Evolutionary conservation across 139 green algal species (phyloP).

Genomic region (Volvox reticuliferus): DNA sequence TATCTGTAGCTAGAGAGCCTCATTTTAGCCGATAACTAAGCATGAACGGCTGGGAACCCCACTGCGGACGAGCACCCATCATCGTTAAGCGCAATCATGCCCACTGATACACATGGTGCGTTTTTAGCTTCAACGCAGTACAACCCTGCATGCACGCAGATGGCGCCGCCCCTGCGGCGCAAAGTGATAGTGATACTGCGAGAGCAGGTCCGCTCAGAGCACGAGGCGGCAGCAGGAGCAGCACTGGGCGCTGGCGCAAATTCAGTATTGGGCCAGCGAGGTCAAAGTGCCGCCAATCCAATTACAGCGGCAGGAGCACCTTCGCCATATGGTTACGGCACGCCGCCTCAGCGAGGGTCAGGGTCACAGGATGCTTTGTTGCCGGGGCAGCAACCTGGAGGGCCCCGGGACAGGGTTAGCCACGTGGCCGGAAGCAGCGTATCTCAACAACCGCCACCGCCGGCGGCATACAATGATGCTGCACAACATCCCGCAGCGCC

Average conservation of each 20-base stretch:
- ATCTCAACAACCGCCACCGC: not conserved
- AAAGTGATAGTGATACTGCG: constrained; percentile 54
- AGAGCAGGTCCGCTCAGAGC: constrained; percentile 53
- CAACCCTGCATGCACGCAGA: not conserved
- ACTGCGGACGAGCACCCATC: too few relatives aligned
- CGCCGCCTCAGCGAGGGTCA: not conserved
- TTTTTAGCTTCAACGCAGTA: too few relatives aligned
- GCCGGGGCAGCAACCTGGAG: not conserved
- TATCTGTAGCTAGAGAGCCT: too few relatives aligned
- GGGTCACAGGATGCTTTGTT: not conserved
- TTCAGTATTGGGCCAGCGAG: not conserved
- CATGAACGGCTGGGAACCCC: too few relatives aligned
- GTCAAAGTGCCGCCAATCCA: not conserved
- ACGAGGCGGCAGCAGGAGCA: constrained; percentile 1
- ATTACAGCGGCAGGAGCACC: not conserved
- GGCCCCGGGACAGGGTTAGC: not conserved
- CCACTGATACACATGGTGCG: too few relatives aligned
- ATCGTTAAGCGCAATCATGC: too few relatives aligned
- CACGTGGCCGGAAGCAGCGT: constrained; percentile 12
- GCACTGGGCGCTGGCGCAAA: not conserved
- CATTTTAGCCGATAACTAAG: too few relatives aligned
- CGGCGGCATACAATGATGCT: not conserved
- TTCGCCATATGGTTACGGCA: constrained; percentile 1
- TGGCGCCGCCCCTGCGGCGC: constrained; percentile 8
- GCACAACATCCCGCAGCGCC: not conserved